Evolutionary conservation across 176 grass and related monocot genomes (phyloP).

Genomic region (Ensete glaucum): DNA sequence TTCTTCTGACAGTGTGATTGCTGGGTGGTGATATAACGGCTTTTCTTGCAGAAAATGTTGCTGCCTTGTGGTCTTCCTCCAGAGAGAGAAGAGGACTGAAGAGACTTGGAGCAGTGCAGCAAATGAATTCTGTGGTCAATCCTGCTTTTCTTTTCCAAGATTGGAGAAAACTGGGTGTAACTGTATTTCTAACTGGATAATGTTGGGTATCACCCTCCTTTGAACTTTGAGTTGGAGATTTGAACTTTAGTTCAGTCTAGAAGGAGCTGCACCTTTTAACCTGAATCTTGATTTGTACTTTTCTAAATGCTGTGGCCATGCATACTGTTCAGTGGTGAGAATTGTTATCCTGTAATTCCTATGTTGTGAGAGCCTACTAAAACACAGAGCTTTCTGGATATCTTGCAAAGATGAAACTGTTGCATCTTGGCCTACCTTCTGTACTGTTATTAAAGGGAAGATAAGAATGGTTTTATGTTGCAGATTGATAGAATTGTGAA

Average conservation of each 20-base stretch:
- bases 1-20: no score
- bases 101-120: not conserved
- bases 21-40: no score
- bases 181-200: not conserved
- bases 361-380: no score
- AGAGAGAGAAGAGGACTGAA: conserved; percentile 67
- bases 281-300: not conserved
- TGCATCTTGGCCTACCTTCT: no score
- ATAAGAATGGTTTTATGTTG: no score
- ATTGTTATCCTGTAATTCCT: no score
- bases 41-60: conserved; percentile 67
- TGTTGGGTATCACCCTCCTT: not conserved
- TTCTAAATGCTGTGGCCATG: no score
- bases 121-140: not conserved
- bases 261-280: not conserved
- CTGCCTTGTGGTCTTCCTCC: conserved; percentile 63
- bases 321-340: no score
- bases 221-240: not conserved
- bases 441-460: no score
- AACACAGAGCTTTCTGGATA: no score
- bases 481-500: no score
- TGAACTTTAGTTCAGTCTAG: not conserved
- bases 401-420: no score
- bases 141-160: not conserved
- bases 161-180: not conserved